Evolutionary conservation across 164 flowering plant genomes (phyloP).

Genomic region (Stephania japonica): DNA sequence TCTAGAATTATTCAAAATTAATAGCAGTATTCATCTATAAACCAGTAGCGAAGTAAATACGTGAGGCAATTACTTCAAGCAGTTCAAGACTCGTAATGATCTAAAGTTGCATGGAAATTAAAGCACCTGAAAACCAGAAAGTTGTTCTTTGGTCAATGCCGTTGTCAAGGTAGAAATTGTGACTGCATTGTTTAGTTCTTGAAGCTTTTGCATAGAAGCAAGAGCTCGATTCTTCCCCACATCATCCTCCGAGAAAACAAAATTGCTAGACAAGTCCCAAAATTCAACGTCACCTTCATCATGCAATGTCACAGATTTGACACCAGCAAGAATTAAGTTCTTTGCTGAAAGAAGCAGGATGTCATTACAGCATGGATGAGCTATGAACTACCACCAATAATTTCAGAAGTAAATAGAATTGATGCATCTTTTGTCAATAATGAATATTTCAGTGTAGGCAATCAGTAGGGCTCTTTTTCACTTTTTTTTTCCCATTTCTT

Average conservation of each 20-base stretch:
- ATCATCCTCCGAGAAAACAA: constrained; percentile 65
- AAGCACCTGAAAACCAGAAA: constrained; percentile 56
- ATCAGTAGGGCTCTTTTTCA: no score
- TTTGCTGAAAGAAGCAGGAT: constrained; percentile 49
- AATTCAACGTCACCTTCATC: constrained; percentile 65
- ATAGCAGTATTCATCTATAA: background rate
- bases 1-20: background rate
- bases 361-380: background rate
- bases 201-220: constrained; percentile 73
- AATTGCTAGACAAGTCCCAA: constrained; percentile 84
- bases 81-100: background rate
- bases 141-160: constrained; percentile 50
- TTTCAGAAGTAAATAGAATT: background rate
- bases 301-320: constrained; percentile 82
- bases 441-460: background rate
- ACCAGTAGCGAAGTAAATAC: background rate
- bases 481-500: no score
- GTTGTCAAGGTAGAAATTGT: constrained; percentile 42
- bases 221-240: constrained; percentile 74
- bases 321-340: constrained; percentile 84
- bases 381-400: background rate
- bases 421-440: background rate
- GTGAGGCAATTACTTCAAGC: background rate
- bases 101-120: background rate
- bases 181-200: constrained; percentile 77